A percentile compares a stretch with the other conserved stretches of the same genome.
These are phyloP conservation scores for Fusarium sp. DNA, from an alignment of 2,329 filamentous ascomycete genomes.

Conservation along the genomic window DNA sequence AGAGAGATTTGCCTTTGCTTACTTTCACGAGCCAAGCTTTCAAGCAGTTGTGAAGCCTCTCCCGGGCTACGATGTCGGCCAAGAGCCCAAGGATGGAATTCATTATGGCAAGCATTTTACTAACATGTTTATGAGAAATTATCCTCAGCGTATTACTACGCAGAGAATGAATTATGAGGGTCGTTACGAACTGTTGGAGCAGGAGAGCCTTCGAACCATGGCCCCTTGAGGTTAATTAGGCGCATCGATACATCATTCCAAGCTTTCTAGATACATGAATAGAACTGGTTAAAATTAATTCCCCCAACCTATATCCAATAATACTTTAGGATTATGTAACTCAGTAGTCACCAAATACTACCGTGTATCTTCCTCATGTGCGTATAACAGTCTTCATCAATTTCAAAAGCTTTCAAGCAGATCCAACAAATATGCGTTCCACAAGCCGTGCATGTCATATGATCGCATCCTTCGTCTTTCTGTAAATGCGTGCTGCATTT, in stretches of 20 bases:
- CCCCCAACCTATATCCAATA: no score
- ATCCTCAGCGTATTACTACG: conserved; percentile 61
- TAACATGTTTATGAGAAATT: conserved; percentile 64
- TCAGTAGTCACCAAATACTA: neutral
- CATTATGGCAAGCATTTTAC: conserved; percentile 67
- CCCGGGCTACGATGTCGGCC: conserved; percentile 52
- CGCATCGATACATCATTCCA: no score
- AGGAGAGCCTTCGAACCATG: conserved; percentile 8
- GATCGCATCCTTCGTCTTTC: conserved; percentile 61
- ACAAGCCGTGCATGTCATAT: conserved; percentile 59
- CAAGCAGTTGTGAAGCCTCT: conserved; percentile 59
- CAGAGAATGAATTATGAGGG: conserved; percentile 38
- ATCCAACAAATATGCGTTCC: conserved; percentile 62
- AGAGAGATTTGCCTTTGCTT: conserved; percentile 63
- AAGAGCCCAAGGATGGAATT: conserved; percentile 54
- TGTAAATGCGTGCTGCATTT: conserved; percentile 56
- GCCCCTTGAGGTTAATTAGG: neutral
- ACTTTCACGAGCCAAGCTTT: conserved; percentile 66
- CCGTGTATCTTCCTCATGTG: conserved; percentile 13
- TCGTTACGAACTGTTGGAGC: conserved; percentile 2
- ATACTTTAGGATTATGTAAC: no score
- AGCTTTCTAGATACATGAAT: no score
- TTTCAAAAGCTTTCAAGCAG: conserved; percentile 55
- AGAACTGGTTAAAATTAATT: no score
- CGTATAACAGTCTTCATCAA: neutral